Base-by-base conservation (phyloP, 352 stramenopile genomes). In the Phytopythium montanum region DNA sequence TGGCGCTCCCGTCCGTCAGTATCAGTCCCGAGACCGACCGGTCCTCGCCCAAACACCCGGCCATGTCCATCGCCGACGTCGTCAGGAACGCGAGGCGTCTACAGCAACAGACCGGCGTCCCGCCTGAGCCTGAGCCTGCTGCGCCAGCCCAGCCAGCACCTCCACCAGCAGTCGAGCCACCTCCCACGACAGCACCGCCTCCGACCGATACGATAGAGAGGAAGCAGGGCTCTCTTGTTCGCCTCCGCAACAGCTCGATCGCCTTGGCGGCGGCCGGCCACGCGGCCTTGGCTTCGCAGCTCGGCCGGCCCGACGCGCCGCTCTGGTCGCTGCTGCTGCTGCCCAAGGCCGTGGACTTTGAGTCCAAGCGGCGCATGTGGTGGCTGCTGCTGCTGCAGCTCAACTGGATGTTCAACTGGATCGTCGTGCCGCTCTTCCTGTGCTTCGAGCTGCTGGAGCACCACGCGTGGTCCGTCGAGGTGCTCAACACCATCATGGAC, bases 321-420 rank as follows among this genome's bases (percentile, higher is more conserved):
- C 69, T 65, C 44, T 85, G 71, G 69, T 72, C 64, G 16, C 21
- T 59, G 9, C 21, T 78, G 18, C 54, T 87, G 1, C 52, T 86
- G 9, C 50, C 36, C 12, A 73, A 64, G 18, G 65, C 62, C 0
- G 81, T 90, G 26, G 75, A 87, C 10, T 65, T 60, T 9, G 71
- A 85, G 12, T 77, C 73, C 0, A 70, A 45, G 18, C 46, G 28
- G 4, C 63, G 79, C 3, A 69, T 87, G 65, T 76, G 66, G 75
- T 87, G 76, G 79, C 57, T 89, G 1, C 36, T 79, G 3, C 19
- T 62, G 16, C 39, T 89, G 34, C 65, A 86, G 41, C 41, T 74
- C 12, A 72, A 76, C 44, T 51, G 86, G 41, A 60, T 82, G 14
- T 85, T 81, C 68, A 85, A 83, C 50, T 89, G 79, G 79, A 58